Evolutionary conservation across 192 early-diverging fungal genomes (phyloP).

Genomic region (Jimgerdemannia flammicorona): DNA sequence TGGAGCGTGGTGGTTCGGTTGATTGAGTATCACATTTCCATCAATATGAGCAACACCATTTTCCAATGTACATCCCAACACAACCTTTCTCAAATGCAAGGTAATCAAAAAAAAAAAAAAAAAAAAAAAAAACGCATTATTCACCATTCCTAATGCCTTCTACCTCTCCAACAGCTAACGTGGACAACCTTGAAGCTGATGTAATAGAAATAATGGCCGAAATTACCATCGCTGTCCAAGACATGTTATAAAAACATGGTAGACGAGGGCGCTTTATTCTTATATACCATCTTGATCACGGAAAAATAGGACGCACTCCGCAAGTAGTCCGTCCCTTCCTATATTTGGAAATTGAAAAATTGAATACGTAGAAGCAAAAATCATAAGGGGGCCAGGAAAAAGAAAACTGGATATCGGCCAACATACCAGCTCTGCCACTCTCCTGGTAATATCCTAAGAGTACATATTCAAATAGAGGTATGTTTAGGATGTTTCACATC

Average conservation of each 20-base stretch:
- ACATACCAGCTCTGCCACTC: constrained; percentile 55
- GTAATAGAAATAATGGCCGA: neutral
- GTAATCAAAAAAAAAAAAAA: no score
- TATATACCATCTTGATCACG: constrained; percentile 53
- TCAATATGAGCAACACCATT: no score
- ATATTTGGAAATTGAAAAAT: neutral
- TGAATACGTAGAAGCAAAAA: no score
- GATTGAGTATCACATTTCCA: no score
- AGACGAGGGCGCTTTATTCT: neutral
- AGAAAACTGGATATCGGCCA: no score
- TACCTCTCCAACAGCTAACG: constrained; percentile 54
- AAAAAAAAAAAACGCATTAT: neutral
- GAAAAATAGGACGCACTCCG: constrained; percentile 68
- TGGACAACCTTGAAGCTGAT: constrained; percentile 46
- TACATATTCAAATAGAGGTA: neutral
- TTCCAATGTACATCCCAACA: no score
- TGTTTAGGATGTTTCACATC: no score
- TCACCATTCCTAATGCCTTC: constrained; percentile 52
- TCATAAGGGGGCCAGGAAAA: no score
- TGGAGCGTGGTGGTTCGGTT: neutral
- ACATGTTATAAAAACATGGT: neutral
- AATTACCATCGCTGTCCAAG: no score
- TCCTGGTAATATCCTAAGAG: constrained; percentile 65
- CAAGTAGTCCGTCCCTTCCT: constrained; percentile 56
- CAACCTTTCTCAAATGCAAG: no score